Percentiles rank a stretch among this genome's conserved stretches.
Evolutionary conservation across 495 filamentous ascomycete genomes (phyloP).

Genomic region (Neohortaea acidophila): DNA sequence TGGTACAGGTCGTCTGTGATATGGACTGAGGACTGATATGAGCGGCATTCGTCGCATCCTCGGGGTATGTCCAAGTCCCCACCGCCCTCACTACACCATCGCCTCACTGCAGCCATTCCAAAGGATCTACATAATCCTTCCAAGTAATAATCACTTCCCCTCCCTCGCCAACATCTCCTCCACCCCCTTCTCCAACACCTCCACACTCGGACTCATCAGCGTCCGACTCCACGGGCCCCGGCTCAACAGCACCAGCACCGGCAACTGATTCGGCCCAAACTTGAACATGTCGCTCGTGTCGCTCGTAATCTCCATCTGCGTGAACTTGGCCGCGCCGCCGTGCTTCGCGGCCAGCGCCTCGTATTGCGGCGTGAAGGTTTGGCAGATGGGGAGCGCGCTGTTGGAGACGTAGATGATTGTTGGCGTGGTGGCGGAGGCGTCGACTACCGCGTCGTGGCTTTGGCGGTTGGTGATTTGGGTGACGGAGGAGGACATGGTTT

Average conservation of each 20-base stretch:
- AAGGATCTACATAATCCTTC: no score
- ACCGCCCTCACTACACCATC: no score
- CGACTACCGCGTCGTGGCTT: neutral
- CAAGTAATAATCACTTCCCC: no score
- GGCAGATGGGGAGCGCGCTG: neutral
- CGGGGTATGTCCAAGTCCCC: no score
- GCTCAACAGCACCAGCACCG: neutral
- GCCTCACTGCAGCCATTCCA: no score
- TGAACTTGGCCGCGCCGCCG: neutral
- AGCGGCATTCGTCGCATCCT: no score
- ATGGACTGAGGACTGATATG: no score
- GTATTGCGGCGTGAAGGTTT: constrained; percentile 1
- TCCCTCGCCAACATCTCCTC: neutral
- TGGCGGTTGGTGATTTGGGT: neutral
- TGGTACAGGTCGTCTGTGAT: no score
- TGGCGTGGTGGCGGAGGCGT: neutral
- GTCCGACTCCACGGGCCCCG: neutral
- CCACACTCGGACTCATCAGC: neutral
- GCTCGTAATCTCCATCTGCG: neutral
- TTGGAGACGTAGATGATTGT: constrained; percentile 9
- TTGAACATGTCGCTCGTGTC: neutral
- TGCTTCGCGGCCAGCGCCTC: neutral
- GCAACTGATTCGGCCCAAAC: neutral
- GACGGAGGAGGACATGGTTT: neutral
- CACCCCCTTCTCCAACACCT: neutral